Conservation (phyloP, 345 rosid genomes). For the Noccaea bulbosa region DNA sequence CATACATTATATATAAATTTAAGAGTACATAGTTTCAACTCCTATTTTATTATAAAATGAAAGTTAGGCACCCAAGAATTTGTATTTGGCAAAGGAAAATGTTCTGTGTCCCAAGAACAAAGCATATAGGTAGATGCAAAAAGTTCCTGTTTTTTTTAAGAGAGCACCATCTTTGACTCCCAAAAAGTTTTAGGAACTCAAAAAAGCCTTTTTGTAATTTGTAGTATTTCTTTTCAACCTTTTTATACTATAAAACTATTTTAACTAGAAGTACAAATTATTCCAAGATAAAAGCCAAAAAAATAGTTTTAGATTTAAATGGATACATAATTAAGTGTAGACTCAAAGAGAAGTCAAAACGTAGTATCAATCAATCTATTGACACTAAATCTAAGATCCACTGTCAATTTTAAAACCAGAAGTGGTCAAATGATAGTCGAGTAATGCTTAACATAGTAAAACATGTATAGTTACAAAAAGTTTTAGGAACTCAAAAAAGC, state of each 20-base stretch:
- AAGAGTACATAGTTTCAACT: constrained; percentile 38
- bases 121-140: constrained; percentile 45
- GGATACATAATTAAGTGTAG: constrained; percentile 6
- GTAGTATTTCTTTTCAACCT: constrained; percentile 21
- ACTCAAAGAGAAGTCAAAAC: constrained; percentile 32
- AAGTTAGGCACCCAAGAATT: constrained; percentile 32
- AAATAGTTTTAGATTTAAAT: constrained; percentile 18
- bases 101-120: constrained; percentile 46
- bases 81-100: constrained; percentile 42
- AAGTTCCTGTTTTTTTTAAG: constrained; percentile 35
- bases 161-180: constrained; percentile 46
- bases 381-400: constrained; percentile 14
- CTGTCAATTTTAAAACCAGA: not conserved
- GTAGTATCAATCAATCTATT: constrained; percentile 3
- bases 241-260: not conserved
- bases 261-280: constrained; percentile 5
- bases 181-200: constrained; percentile 49
- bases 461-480: not conserved
- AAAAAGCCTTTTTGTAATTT: constrained; percentile 40
- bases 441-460: not conserved
- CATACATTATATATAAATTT: constrained; percentile 5
- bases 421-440: not conserved
- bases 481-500: constrained; percentile 47
- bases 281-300: constrained; percentile 22
- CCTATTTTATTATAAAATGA: constrained; percentile 32